Percentiles rank a stretch among this genome's conserved stretches.
Evolutionary conservation across 106 monocot species (phyloP).

Genomic region (Acorus gramineus): DNA sequence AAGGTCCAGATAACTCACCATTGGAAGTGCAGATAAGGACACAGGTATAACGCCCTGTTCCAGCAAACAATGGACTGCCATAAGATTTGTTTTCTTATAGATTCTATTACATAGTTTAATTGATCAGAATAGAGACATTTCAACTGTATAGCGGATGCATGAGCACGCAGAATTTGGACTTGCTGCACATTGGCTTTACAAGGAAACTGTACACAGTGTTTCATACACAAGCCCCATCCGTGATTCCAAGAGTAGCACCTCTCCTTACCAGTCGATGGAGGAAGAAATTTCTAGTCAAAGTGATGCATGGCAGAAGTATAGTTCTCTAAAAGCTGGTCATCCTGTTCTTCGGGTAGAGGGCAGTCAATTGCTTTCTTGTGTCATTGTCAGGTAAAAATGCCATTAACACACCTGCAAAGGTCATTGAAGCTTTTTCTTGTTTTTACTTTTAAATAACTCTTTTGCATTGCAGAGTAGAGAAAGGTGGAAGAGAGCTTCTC

Average conservation of each 20-base stretch:
- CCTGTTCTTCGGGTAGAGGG: conserved; percentile 86
- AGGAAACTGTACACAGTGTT: conserved; percentile 52
- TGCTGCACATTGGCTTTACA: conserved; percentile 96
- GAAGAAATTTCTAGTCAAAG: conserved; percentile 35
- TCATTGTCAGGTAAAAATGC: conserved; percentile 52
- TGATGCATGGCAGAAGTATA: conserved; percentile 42
- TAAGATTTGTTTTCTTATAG: background rate
- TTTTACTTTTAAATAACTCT: background rate
- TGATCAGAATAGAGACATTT: no score
- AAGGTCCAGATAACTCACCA: conserved; percentile 76
- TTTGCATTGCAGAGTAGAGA: conserved; percentile 50
- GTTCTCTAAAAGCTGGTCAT: conserved; percentile 73
- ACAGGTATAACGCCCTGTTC: conserved; percentile 37
- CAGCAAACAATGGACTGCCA: background rate
- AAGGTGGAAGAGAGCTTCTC: conserved; percentile 78
- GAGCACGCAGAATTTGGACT: conserved; percentile 79
- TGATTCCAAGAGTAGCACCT: conserved; percentile 25
- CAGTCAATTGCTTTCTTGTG: conserved; percentile 81
- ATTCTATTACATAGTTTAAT: background rate
- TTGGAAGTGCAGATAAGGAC: conserved; percentile 92
- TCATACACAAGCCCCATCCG: conserved; percentile 9
- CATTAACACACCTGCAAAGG: no score
- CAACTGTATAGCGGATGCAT: conserved; percentile 61
- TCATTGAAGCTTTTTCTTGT: background rate
- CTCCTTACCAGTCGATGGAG: conserved; percentile 41